These are phyloP conservation scores for Neonothopanus nambi DNA, from an alignment of 1,284 basidiomycete species.

Conservation along the genomic window DNA sequence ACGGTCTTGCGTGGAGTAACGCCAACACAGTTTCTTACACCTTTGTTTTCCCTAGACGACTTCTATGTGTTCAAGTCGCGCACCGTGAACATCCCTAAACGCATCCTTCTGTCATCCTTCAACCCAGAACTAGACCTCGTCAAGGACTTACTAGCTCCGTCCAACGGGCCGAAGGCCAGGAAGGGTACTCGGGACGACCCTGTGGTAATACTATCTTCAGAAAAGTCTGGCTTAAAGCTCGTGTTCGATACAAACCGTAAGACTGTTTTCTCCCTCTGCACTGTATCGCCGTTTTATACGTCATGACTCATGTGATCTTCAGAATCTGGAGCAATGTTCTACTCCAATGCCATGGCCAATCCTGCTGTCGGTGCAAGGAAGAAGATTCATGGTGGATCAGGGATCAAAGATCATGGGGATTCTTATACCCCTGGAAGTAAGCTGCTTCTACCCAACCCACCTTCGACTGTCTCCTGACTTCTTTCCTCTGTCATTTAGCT, in stretches of 20 bases:
- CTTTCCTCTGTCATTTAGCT: constrained; percentile 34
- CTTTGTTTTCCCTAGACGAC: constrained; percentile 46
- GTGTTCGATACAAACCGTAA: constrained; percentile 69
- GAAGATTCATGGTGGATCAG: constrained; percentile 75
- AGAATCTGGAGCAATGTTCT: constrained; percentile 77
- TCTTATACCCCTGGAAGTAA: constrained; percentile 60
- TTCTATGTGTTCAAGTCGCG: constrained; percentile 57
- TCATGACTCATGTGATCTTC: background rate
- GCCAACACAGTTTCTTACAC: background rate
- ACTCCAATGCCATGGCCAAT: constrained; percentile 57
- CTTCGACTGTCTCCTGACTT: background rate
- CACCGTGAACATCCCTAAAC: constrained; percentile 34
- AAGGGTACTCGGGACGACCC: constrained; percentile 35
- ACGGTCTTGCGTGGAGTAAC: background rate
- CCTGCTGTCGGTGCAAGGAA: constrained; percentile 55
- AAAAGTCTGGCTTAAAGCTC: constrained; percentile 59
- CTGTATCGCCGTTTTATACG: background rate
- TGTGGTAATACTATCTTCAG: constrained; percentile 54
- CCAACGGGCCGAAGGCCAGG: constrained; percentile 25
- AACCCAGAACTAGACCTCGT: constrained; percentile 44
- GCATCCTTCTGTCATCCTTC: constrained; percentile 38
- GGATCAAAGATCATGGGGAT: constrained; percentile 53
- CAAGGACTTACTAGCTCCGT: constrained; percentile 44
- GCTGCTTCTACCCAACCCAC: constrained; percentile 22
- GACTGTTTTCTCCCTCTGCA: constrained; percentile 39